A percentile compares a stretch with the other conserved stretches of the same genome.
phyloP scores from a whole-genome alignment of 129 eudicot genomes.

The Flaveria robusta region DNA sequence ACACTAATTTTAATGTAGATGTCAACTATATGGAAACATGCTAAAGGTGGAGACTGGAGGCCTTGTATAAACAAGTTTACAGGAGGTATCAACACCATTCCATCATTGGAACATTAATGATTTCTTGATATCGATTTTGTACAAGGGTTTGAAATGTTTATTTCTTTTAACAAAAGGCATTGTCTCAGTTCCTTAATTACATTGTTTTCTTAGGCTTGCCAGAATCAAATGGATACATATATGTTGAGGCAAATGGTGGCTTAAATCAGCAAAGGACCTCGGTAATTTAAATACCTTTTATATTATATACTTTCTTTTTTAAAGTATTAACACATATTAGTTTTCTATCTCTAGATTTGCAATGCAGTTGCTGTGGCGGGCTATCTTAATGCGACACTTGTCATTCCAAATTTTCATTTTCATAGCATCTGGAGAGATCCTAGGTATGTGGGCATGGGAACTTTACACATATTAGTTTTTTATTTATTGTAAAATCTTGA shows the following conservation, averaged over 20 bases:
- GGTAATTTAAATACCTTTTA: constrained; percentile 38
- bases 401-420: constrained; percentile 88
- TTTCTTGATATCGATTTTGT: constrained; percentile 11
- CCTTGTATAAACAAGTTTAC: constrained; percentile 81
- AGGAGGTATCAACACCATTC: constrained; percentile 55
- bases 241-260: constrained; percentile 98
- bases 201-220: constrained; percentile 56
- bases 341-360: constrained; percentile 62
- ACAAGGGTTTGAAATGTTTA: neutral
- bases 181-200: constrained; percentile 13
- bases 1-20: constrained; percentile 49
- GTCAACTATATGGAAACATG: constrained; percentile 89
- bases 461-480: neutral
- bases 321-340: constrained; percentile 4
- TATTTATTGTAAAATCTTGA: neutral
- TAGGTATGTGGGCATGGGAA: constrained; percentile 50
- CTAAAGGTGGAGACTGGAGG: constrained; percentile 84
- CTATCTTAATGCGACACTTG: constrained; percentile 97
- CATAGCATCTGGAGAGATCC: constrained; percentile 99
- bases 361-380: constrained; percentile 99
- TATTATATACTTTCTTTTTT: constrained; percentile 1
- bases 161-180: neutral
- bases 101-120: constrained; percentile 1
- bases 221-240: constrained; percentile 90
- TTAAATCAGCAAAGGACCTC: constrained; percentile 95